Base-by-base conservation (phyloP, 2,329 filamentous ascomycete genomes). In the Mollisiaceae sp. region DNA sequence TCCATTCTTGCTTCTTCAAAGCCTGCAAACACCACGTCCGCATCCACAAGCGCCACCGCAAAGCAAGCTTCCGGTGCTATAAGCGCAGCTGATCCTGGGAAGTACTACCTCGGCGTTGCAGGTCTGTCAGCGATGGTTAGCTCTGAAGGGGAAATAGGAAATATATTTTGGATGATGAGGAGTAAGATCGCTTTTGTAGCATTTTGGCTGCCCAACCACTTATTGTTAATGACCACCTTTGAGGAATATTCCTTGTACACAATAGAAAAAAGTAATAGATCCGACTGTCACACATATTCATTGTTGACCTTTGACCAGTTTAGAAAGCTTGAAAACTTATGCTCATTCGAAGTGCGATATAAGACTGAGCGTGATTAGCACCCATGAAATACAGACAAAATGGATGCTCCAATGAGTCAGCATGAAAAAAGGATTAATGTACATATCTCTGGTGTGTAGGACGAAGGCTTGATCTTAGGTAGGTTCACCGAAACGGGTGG, bases 51-150 rank as follows among this genome's bases (percentile, higher is more conserved):
- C 15, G 32, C 52, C 12, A 69, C 67, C 39, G 39, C 59, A 9
- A 67, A 67, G 60, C 63, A 45, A 32, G 39, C 66, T 41, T 63
- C 59, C 27, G 63, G 61, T 15, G 65, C 64, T 32, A 56, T 56
- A 27, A 55, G 60, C 15, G 60, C 62, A 5, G 20, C 55, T n/a
- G 62, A 67, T 50, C 62, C 65, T 43, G 61, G 54, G 18, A 62
- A 61, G 27, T 67, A 67, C 56, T 55, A 64, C 39, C 63, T 56
- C 43, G 66, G 55, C 18, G 58, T 71, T 56, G 66, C 64, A 18
- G 50, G 56, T 4, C 54, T 69, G 14, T 62, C 64, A n/a, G 65
- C 59, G 6, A 22, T 66, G 36, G 35, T 66, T 27, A n/a, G n/a
- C n/a, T n/a, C n/a, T n/a, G n/a, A n/a, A n/a, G n/a, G n/a, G n/a